Percentiles rank a stretch among this genome's conserved stretches.
Conservation (phyloP, 768 basidiomycete genomes). For the Coprinopsis strossmayeri region DNA sequence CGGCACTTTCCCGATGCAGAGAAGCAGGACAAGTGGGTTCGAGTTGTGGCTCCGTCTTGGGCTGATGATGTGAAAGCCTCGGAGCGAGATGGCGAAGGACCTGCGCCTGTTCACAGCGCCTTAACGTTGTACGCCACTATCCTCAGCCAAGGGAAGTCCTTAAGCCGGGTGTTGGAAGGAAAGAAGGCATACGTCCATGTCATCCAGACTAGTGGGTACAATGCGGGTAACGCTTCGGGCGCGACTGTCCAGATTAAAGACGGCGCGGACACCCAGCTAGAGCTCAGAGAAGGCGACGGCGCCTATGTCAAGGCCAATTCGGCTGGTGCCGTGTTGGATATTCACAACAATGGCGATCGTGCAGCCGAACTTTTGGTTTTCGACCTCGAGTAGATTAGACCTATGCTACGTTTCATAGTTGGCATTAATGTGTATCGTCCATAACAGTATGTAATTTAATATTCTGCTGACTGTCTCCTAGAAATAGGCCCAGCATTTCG, state of each 20-base stretch:
- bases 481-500: too few species aligned
- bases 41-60: slow-evolving; percentile 70
- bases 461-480: background rate
- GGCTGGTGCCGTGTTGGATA: background rate
- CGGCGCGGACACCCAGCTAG: slow-evolving; percentile 34
- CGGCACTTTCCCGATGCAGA: slow-evolving; percentile 79
- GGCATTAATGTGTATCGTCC: background rate
- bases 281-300: slow-evolving; percentile 82
- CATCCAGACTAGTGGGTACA: slow-evolving; percentile 81
- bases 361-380: background rate
- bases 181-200: slow-evolving; percentile 80
- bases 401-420: background rate
- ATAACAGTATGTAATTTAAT: background rate
- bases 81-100: slow-evolving; percentile 64
- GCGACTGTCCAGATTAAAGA: slow-evolving; percentile 47
- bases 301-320: slow-evolving; percentile 54
- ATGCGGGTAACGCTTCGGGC: slow-evolving; percentile 47
- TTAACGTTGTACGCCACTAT: slow-evolving; percentile 72
- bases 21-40: slow-evolving; percentile 67
- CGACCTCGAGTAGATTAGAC: background rate
- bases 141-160: slow-evolving; percentile 46
- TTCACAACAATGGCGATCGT: background rate
- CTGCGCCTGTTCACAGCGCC: slow-evolving; percentile 72
- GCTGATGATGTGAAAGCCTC: slow-evolving; percentile 45
- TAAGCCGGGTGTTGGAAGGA: slow-evolving; percentile 46